Conservation (phyloP, 257 asterid species). For the Plantago major region DNA sequence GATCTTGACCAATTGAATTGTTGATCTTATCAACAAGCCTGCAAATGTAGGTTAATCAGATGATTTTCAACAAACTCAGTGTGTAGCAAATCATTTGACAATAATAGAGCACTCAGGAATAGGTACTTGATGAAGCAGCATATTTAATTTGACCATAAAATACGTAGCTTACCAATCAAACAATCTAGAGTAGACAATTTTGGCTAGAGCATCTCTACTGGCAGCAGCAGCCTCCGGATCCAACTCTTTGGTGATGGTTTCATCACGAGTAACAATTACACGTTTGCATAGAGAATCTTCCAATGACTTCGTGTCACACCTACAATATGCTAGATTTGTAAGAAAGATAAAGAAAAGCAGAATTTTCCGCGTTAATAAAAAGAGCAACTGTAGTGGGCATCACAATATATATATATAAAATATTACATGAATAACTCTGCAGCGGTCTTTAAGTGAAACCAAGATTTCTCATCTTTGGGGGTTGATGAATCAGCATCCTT, state of each 20-base stretch:
- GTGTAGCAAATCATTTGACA: neutral
- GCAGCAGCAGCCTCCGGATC: constrained; percentile 91
- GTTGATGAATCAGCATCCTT: constrained; percentile 86
- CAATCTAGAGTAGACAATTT: constrained; percentile 85
- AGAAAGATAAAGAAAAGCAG: constrained; percentile 13
- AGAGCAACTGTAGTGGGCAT: constrained; percentile 5
- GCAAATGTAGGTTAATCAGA: constrained; percentile 22
- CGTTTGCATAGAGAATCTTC: constrained; percentile 97
- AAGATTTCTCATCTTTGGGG: constrained; percentile 93
- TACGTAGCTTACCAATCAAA: constrained; percentile 74
- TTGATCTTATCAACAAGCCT: constrained; percentile 81
- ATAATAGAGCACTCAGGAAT: neutral
- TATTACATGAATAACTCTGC: constrained; percentile 93
- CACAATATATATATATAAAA: constrained; percentile 14
- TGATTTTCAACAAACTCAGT: constrained; percentile 8
- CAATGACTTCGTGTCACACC: constrained; percentile 92
- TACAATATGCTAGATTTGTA: constrained; percentile 27
- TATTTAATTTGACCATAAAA: constrained; percentile 8
- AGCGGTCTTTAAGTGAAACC: constrained; percentile 83
- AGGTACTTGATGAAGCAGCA: neutral
- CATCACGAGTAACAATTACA: constrained; percentile 95
- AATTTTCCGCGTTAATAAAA: constrained; percentile 13
- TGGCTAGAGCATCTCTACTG: constrained; percentile 96
- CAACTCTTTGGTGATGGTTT: constrained; percentile 79
- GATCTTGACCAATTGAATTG: constrained; percentile 74